phyloP scores from a whole-genome alignment of 192 early-diverging fungal species.

The Helicostylum pulchrum region DNA sequence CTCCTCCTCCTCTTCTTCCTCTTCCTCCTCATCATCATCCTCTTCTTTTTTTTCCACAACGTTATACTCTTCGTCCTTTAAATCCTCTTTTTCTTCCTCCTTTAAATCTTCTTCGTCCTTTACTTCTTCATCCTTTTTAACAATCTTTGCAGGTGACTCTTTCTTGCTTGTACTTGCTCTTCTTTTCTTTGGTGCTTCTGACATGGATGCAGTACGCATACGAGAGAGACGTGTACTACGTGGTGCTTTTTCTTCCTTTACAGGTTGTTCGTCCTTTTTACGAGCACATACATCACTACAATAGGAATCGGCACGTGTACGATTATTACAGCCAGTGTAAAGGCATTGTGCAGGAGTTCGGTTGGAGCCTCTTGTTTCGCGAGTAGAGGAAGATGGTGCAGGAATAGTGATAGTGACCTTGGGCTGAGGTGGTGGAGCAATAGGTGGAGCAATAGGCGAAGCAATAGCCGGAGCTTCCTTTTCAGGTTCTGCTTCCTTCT shows the following conservation, averaged over 20 bases:
- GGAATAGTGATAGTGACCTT: background rate
- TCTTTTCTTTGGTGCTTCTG: background rate
- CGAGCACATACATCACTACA: conserved; percentile 28
- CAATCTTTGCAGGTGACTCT: background rate
- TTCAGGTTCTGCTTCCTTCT: no score
- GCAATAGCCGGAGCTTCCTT: no score
- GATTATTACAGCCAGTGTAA: conserved; percentile 18
- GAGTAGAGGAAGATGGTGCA: background rate
- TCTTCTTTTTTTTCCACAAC: background rate
- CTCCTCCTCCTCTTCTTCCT: background rate
- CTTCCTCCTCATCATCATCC: background rate
- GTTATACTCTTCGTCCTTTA: background rate
- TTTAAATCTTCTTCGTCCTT: background rate
- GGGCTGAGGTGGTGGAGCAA: background rate
- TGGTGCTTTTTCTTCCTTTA: background rate
- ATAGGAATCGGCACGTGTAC: conserved; percentile 25
- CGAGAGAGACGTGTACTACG: no score
- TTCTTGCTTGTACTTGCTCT: background rate
- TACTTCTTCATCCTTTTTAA: background rate
- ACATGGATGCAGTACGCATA: no score
- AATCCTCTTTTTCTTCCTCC: background rate
- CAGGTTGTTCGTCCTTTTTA: background rate
- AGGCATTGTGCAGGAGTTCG: conserved; percentile 14
- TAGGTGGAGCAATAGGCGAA: no score
- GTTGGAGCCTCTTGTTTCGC: conserved; percentile 7